Evolutionary conservation across 495 filamentous ascomycete species (phyloP).

Genomic region (Penicillium flavigenum): DNA sequence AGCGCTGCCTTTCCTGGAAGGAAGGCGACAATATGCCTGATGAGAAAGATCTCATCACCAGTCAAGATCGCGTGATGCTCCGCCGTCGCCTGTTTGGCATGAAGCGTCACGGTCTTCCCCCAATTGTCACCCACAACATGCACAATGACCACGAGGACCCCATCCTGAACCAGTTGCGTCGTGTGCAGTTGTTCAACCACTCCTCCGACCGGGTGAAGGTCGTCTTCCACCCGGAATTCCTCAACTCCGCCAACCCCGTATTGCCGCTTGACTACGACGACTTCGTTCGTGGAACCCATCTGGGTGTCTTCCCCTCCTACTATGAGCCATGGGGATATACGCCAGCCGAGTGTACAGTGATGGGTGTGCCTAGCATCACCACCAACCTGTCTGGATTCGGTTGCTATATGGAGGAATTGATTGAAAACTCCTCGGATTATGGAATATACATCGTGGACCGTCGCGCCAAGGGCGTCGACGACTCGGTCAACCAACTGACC

Average conservation of each 20-base stretch:
- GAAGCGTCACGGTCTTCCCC: constrained; percentile 85
- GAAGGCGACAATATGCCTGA: constrained; percentile 91
- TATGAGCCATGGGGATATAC: constrained; percentile 99
- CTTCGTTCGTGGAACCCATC: constrained; percentile 93
- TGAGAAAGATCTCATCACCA: constrained; percentile 89
- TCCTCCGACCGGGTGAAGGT: constrained; percentile 94
- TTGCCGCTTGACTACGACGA: constrained; percentile 97
- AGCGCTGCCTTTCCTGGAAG: constrained; percentile 88
- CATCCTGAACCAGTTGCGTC: constrained; percentile 91
- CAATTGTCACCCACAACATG: constrained; percentile 99
- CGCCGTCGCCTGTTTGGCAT: constrained; percentile 91
- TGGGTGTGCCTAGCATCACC: constrained; percentile 98
- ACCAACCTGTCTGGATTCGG: constrained; percentile 97
- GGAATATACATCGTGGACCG: constrained; percentile 99
- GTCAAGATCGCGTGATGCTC: constrained; percentile 89
- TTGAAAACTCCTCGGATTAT: constrained; percentile 96
- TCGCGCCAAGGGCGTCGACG: constrained; percentile 91
- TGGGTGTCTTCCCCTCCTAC: constrained; percentile 95
- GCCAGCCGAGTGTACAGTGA: constrained; percentile 96
- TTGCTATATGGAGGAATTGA: constrained; percentile 99
- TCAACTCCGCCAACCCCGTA: constrained; percentile 93
- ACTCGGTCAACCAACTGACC: constrained; percentile 92
- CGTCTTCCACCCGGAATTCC: constrained; percentile 96
- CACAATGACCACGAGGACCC: constrained; percentile 89
- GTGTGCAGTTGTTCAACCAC: constrained; percentile 96